Base-by-base conservation (phyloP, 2,329 filamentous ascomycete genomes). In the Akanthomyces dipterigenus region DNA sequence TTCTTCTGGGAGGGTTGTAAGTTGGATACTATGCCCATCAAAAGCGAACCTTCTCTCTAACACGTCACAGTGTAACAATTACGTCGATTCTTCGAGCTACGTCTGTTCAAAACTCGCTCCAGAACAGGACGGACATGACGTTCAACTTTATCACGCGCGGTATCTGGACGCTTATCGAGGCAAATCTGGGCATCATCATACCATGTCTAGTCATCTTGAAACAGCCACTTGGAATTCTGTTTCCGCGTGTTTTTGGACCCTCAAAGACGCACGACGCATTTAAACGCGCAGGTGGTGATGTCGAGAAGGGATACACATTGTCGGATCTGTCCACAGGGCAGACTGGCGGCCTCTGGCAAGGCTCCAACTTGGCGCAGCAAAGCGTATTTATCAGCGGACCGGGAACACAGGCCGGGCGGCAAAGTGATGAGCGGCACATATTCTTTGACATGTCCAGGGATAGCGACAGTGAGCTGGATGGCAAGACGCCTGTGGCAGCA, bases 81-180 rank as follows among this genome's bases (percentile, higher is more conserved):
- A 73, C 73, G 1, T 75, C 73, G 24, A 71, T 76, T 28, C 62
- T 76, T 36, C 72, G 74, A 42, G 72, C 72, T 63, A 71, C 72
- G n/a, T 73, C 72, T 5, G 68, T 76, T 2, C 60, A 65, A 22
- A 67, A 71, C 53, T 70, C 70, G 24, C 67, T 73, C 22, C 68
- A 68, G 22, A 72, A 68, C 12, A 72, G 68, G 42, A 64, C 64
- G 18, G 74, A 76, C 46, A 64, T 63, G 2, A 71, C 70, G 3
- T 71, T 67, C 65, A 64, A 61, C 62, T 67, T 68, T 20, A 67
- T 68, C 34, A 53, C 66, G 3, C 62, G 65, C 38, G 67, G 67
- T 36, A 65, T 69, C 31, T 76, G 74, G 72, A 73, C 72, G 6
- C 67, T 76, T 45, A 65, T 72, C n/a, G 75, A 77, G 59, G 69